These are phyloP conservation scores for Apiospora aurea DNA, from an alignment of 2,329 filamentous ascomycete genomes.

Conservation along the genomic window DNA sequence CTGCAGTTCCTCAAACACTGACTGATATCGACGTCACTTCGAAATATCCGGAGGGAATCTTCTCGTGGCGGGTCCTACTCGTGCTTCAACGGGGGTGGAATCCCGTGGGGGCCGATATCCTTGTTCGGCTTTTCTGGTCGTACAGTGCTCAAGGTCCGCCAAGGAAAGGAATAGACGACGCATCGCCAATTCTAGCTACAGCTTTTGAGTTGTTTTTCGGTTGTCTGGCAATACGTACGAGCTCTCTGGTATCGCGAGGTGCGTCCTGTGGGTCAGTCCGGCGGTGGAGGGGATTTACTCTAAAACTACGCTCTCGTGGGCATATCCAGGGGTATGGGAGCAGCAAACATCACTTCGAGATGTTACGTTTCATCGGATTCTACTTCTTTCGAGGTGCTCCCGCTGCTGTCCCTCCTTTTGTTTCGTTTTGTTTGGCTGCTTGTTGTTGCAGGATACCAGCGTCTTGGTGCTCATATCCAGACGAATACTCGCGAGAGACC, in stretches of 20 bases:
- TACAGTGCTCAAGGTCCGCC: no score
- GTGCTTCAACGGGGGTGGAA: no score
- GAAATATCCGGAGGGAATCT: not conserved
- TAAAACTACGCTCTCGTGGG: not conserved
- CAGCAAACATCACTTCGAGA: not conserved
- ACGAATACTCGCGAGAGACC: no score
- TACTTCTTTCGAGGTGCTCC: not conserved
- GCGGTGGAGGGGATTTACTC: not conserved
- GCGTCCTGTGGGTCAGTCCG: not conserved
- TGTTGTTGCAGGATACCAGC: no score
- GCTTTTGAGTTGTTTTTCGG: not conserved
- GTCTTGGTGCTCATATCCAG: not conserved
- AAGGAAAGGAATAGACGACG: not conserved
- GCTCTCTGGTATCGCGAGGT: not conserved
- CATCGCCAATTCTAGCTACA: not conserved
- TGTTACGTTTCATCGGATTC: not conserved
- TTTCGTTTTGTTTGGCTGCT: not conserved
- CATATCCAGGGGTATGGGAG: not conserved
- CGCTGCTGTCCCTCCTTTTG: not conserved
- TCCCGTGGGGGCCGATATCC: no score
- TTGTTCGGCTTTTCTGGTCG: no score
- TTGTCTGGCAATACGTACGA: not conserved
- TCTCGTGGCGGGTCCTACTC: not conserved
- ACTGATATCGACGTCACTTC: not conserved
- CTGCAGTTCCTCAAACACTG: not conserved